phyloP scores from a whole-genome alignment of 1,284 basidiomycete genomes.

The Sutorius eximius region DNA sequence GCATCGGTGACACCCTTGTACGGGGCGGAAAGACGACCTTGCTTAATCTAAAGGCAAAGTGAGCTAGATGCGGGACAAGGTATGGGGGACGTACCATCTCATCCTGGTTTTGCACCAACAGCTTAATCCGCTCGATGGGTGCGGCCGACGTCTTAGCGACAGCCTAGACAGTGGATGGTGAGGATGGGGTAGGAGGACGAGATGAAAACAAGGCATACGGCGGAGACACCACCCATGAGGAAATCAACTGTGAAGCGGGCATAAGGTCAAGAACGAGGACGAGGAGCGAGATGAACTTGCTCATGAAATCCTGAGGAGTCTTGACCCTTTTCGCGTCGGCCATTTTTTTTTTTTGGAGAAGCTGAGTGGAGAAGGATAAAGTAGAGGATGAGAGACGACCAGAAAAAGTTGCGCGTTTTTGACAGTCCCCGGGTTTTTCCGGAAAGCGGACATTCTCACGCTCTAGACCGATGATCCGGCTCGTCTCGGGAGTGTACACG shows the following conservation, averaged over 20 bases:
- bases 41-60: constrained; percentile 75
- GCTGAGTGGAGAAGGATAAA: constrained; percentile 52
- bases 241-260: constrained; percentile 64
- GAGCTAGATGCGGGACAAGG: not conserved
- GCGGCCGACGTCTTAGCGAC: constrained; percentile 98
- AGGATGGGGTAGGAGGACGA: constrained; percentile 2
- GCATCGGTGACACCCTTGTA: constrained; percentile 95
- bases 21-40: constrained; percentile 86
- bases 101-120: constrained; percentile 97
- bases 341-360: constrained; percentile 60
- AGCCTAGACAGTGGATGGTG: constrained; percentile 51
- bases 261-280: constrained; percentile 3
- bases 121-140: constrained; percentile 99
- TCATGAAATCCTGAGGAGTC: constrained; percentile 76
- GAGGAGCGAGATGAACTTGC: constrained; percentile 34
- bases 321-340: constrained; percentile 75
- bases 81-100: constrained; percentile 64
- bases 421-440: constrained; percentile 41
- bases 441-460: constrained; percentile 41
- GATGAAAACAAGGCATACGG: constrained; percentile 52
- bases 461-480: constrained; percentile 29
- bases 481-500: constrained; percentile 6
- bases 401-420: constrained; percentile 40
- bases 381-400: constrained; percentile 36
- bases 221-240: constrained; percentile 91